phyloP scores from a whole-genome alignment of 2,329 filamentous ascomycete genomes.

The Xylariaceae sp. region DNA sequence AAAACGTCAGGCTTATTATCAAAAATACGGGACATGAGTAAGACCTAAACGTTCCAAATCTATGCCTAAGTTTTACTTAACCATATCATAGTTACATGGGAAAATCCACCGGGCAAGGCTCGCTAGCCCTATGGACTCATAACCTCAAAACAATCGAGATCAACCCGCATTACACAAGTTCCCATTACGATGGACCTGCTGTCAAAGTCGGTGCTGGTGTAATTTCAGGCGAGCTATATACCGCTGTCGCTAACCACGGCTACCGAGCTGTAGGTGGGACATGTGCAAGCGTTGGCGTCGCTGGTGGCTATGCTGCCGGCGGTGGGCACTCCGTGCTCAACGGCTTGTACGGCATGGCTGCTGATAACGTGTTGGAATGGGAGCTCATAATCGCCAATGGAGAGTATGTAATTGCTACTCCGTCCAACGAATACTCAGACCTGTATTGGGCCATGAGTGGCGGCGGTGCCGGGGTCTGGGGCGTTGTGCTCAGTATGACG shows the following conservation, averaged over 20 bases:
- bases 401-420: conserved; percentile 44
- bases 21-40: conserved; percentile 27
- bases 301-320: conserved; percentile 58
- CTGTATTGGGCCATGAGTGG: conserved; percentile 60
- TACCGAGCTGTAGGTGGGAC: conserved; percentile 50
- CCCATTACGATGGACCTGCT: conserved; percentile 46
- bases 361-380: conserved; percentile 55
- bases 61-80: too few species aligned
- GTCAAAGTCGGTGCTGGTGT: conserved; percentile 54
- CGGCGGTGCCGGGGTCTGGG: conserved; percentile 56
- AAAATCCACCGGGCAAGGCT: conserved; percentile 40
- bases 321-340: conserved; percentile 55
- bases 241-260: conserved; percentile 40
- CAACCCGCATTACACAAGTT: conserved; percentile 30
- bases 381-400: conserved; percentile 53
- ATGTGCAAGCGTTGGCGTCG: conserved; percentile 51
- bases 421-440: conserved; percentile 46
- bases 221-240: conserved; percentile 44
- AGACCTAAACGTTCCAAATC: too few species aligned
- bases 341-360: conserved; percentile 52
- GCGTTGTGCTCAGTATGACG: conserved; percentile 54
- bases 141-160: conserved; percentile 40
- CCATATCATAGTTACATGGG: conserved; percentile 37
- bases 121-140: conserved; percentile 45
- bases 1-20: conserved; percentile 21